Evolutionary conservation across 306 rosid genomes (phyloP).

Genomic region (Ormosia emarginata): DNA sequence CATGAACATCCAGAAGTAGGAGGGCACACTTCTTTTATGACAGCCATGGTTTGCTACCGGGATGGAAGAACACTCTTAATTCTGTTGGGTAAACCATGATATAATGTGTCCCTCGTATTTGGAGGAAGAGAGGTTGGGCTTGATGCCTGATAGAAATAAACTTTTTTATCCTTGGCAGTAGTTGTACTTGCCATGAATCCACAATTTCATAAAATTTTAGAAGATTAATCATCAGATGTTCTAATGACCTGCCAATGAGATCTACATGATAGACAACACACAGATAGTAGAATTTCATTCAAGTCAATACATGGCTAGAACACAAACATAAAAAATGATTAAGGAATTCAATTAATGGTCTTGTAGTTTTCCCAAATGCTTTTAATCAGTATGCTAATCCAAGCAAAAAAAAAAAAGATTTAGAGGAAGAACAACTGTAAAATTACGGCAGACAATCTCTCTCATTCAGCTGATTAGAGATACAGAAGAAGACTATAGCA

Average conservation of each 20-base stretch:
- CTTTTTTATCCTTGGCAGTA: too few species aligned
- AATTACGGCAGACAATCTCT: background rate
- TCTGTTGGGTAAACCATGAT: too few species aligned
- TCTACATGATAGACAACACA: too few species aligned
- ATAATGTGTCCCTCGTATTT: slow-evolving; percentile 72
- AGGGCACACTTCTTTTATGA: too few species aligned
- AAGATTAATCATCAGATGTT: too few species aligned
- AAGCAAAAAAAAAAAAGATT: background rate
- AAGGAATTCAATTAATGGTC: background rate
- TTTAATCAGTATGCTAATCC: too few species aligned
- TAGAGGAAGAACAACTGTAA: background rate
- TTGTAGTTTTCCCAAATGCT: background rate
- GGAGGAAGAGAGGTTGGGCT: slow-evolving; percentile 77
- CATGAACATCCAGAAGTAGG: background rate
- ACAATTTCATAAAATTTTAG: too few species aligned
- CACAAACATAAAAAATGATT: background rate
- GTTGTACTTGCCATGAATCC: too few species aligned
- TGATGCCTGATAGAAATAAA: slow-evolving; percentile 51
- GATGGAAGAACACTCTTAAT: too few species aligned
- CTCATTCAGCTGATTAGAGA: background rate
- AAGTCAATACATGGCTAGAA: background rate
- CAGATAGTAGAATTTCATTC: too few species aligned
- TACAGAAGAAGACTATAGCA: background rate
- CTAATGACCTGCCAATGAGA: too few species aligned
- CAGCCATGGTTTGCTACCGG: too few species aligned